Evolutionary conservation across 768 basidiomycete species (phyloP), one percentile per base, ranked within the genome.

Genomic region (Mycena crocata): DNA sequence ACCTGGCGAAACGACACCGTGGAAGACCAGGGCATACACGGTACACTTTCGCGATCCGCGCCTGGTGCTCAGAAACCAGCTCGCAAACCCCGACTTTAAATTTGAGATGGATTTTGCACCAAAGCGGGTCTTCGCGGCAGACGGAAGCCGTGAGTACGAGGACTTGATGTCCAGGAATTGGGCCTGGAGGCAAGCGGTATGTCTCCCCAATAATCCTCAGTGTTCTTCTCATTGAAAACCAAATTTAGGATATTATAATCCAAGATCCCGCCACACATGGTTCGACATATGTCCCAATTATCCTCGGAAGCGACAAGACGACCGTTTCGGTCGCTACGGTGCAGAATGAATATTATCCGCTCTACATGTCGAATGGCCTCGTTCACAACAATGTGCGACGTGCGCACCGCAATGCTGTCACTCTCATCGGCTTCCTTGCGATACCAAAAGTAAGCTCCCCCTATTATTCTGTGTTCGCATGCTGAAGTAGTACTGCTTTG

Each of bases 301-400:
- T 82, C 24, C 69, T 78, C n/a, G 79, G 81, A 2, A 79, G 78
- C 34, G 78, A 83, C 57, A 82, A 83, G 61, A 82, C 80, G 0
- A 79, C 75, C 0, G 78, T 79, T 5, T 82, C 80, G 1, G 77
- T 81, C 28, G 78, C 76, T 0, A 81, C 79, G 0, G 78, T 81
- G 1, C 74, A 83, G 8, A 76, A 73, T 21, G 75, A 82, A 39
- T 83, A 78, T 52, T 79, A 78, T 30, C 81, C 80, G 0, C 45
- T 80, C 0, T 82, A 82, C 63, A 28, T 73, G 8, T 79, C 78
- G 0, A 71, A 75, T 49, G 81, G 81, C 2, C 74, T 77, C 46
- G 48, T 80, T 3, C 71, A 76, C 30, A 82, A 81, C 49, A 68
- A 58, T 30, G 75, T 75, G 14, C 77, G 76, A 0, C 73, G 73